These are phyloP conservation scores for Naumovozyma castellii DNA, from an alignment of 805 yeast genomes.

Conservation along the genomic window DNA sequence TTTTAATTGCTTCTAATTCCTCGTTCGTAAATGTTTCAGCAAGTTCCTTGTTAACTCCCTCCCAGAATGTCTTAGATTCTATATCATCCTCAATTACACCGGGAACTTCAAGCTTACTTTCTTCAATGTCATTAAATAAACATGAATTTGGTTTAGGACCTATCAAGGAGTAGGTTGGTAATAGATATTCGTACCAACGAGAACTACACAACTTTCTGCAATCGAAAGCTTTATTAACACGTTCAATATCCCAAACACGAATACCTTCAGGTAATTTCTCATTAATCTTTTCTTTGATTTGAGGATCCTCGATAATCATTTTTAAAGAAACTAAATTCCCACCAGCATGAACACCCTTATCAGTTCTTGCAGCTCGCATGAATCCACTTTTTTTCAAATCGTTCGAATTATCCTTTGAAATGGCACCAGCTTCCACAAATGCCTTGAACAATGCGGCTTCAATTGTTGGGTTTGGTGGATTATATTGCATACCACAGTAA, in stretches of 20 bases:
- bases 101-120: conserved; percentile 45
- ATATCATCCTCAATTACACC: conserved; percentile 50
- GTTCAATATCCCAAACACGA: conserved; percentile 84
- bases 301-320: conserved; percentile 50
- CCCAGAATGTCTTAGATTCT: conserved; percentile 76
- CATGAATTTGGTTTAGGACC: conserved; percentile 79
- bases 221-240: conserved; percentile 86
- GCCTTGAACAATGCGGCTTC: conserved; percentile 85
- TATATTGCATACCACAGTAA: conserved; percentile 91
- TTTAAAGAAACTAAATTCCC: conserved; percentile 84
- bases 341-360: conserved; percentile 97
- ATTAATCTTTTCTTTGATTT: conserved; percentile 67
- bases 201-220: conserved; percentile 93
- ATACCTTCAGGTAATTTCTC: conserved; percentile 71
- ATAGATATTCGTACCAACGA: conserved; percentile 86
- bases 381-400: conserved; percentile 83
- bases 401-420: conserved; percentile 74
- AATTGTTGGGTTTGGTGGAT: conserved; percentile 80
- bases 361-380: conserved; percentile 81
- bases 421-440: conserved; percentile 76
- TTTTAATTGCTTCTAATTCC: conserved; percentile 18
- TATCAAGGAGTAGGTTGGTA: conserved; percentile 83
- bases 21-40: conserved; percentile 26
- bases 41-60: conserved; percentile 34
- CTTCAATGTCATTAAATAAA: conserved; percentile 49